Base-by-base conservation (phyloP, 2,329 filamentous ascomycete species). In the Trichoderma sp. region DNA sequence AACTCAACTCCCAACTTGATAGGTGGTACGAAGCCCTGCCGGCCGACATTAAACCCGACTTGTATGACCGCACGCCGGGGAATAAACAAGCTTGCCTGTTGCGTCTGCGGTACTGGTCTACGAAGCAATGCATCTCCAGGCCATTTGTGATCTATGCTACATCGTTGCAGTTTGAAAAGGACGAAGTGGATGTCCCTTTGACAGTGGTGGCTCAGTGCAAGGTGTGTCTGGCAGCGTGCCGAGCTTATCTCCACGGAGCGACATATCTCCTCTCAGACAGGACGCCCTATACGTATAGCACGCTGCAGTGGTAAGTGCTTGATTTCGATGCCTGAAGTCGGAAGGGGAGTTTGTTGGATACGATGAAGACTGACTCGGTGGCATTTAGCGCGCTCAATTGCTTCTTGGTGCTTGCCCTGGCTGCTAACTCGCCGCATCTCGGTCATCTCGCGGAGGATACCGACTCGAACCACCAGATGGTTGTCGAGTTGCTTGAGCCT, bases 21-120 rank as follows among this genome's bases (percentile, higher is more conserved):
- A 68, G 68, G 10, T 74, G 73, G 73, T 75, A 73, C 45, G 71
- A 72, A 3, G 68, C 70, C 8, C 67, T 74, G 10, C 73, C 73
- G 1, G 70, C 67, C 1, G 60, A 61, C 29, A 74, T 75, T 37
- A 73, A 71, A 56, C 73, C 73, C 1, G 71, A 75, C 35, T 35
- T 75, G 22, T 59, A 50, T 29, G 58, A 58, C 32, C 66, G 61
- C 8, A 53, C 54, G 19, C 64, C 64, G 10, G 60, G 61, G 7
- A 65, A 69, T 34, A 69, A 48, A 9, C 69, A 73, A 39, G 69
- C 63, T 5, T 67, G 63, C 13, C 64, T 70, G n/a, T 35, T 72
- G 42, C 64, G 70, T 9, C 50, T 73, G 37, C 61, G 71, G 17
- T 72, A 70, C 54, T 73, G 71, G 71, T 72, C 70, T 3, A 67